These are phyloP conservation scores for Flaveria ramosissima DNA, from an alignment of 129 eudicot genomes.

Conservation along the genomic window DNA sequence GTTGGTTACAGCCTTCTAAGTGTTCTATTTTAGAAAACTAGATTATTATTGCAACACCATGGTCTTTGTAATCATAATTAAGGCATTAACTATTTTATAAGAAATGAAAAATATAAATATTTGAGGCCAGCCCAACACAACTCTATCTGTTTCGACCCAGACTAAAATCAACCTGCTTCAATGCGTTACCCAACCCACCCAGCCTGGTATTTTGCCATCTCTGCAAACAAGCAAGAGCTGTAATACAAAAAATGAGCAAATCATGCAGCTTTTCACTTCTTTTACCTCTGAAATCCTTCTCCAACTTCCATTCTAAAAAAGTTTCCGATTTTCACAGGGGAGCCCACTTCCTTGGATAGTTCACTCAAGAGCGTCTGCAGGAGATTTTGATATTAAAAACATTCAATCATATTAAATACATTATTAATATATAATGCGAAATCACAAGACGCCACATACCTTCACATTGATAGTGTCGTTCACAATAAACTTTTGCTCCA, in stretches of 20 bases:
- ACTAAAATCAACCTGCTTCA: background rate
- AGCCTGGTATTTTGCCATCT: background rate
- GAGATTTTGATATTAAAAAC: background rate
- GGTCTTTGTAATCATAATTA: background rate
- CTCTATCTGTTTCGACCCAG: background rate
- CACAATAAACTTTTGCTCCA: slow-evolving; percentile 94
- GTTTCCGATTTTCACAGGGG: slow-evolving; percentile 69
- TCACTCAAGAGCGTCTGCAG: slow-evolving; percentile 63
- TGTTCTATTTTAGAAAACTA: background rate
- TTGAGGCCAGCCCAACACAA: background rate
- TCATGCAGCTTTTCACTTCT: background rate
- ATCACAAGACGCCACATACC: slow-evolving; percentile 41
- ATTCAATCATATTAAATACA: background rate
- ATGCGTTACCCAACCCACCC: background rate
- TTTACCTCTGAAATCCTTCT: slow-evolving; percentile 79
- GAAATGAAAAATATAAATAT: background rate
- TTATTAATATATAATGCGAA: background rate
- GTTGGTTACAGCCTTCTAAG: background rate
- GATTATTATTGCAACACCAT: background rate
- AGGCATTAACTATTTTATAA: background rate
- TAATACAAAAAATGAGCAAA: background rate
- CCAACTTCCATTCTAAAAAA: slow-evolving; percentile 91
- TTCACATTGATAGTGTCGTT: slow-evolving; percentile 63
- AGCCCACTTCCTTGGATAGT: slow-evolving; percentile 82
- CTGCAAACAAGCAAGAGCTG: slow-evolving; percentile 8